Conservation (phyloP, 225 moss, liverwort and hornwort species). For the Physcomitrellopsis africana region DNA sequence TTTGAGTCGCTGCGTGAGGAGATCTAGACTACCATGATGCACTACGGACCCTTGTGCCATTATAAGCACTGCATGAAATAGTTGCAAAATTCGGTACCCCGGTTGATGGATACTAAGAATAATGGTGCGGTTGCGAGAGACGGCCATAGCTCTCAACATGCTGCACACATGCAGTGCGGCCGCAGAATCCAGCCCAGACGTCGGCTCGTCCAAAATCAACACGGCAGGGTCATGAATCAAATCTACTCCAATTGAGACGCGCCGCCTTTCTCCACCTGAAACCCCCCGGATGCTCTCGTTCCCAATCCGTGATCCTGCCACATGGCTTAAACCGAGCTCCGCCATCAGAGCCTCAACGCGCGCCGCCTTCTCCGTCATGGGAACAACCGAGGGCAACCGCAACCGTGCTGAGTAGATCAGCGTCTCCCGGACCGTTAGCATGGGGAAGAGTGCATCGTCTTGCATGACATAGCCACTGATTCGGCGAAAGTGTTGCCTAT, state of each 20-base stretch:
- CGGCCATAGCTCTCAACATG: conserved; percentile 62
- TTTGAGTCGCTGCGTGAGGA: conserved; percentile 52
- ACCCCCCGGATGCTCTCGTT: conserved; percentile 63
- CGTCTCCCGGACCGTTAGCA: conserved; percentile 69
- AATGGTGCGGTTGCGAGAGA: conserved; percentile 54
- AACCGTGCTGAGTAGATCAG: conserved; percentile 61
- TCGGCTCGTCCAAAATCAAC: conserved; percentile 71
- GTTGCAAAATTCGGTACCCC: conserved; percentile 60
- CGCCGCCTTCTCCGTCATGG: conserved; percentile 51
- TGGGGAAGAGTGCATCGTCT: conserved; percentile 70
- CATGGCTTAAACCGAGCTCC: conserved; percentile 65
- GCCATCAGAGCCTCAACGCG: conserved; percentile 58
- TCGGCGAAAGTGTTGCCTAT: conserved; percentile 53
- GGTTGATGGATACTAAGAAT: conserved; percentile 81
- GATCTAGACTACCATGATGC: conserved; percentile 64
- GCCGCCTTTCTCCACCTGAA: conserved; percentile 68
- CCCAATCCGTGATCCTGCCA: conserved; percentile 56
- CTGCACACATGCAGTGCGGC: conserved; percentile 66
- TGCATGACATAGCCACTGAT: conserved; percentile 81
- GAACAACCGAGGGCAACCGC: conserved; percentile 49
- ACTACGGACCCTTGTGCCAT: conserved; percentile 64
- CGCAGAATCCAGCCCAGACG: conserved; percentile 65
- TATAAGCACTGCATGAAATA: conserved; percentile 58
- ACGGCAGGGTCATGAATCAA: conserved; percentile 80
- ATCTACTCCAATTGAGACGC: conserved; percentile 76